A percentile compares a stretch with the other conserved stretches of the same genome.
Evolutionary conservation across 106 monocot genomes (phyloP).

Genomic region (Dioscorea alata): DNA sequence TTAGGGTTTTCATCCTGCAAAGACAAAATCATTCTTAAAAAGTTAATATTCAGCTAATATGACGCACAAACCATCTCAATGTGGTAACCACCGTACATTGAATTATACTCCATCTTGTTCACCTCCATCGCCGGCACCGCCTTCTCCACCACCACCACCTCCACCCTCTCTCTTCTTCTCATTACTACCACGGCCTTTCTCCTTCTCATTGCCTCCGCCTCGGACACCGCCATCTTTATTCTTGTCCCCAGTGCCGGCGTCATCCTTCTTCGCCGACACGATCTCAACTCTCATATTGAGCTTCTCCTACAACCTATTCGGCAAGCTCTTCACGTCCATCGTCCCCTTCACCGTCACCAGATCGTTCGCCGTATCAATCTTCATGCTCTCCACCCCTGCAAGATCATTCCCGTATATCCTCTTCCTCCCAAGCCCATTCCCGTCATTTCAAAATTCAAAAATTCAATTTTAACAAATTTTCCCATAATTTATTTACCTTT

Average conservation of each 20-base stretch:
- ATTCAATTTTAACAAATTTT: no score
- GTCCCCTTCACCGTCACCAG: slow-evolving; percentile 67
- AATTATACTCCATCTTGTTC: slow-evolving; percentile 40
- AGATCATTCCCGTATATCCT: not conserved
- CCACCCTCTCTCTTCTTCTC: slow-evolving; percentile 22
- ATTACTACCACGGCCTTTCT: slow-evolving; percentile 5
- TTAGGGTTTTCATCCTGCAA: no score
- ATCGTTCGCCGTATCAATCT: slow-evolving; percentile 42
- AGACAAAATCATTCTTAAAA: no score
- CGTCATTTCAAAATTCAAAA: not conserved
- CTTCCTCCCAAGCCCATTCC: not conserved
- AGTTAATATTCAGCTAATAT: no score
- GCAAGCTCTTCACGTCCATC: slow-evolving; percentile 51
- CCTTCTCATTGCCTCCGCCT: no score
- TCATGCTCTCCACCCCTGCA: slow-evolving; percentile 62
- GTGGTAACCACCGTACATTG: slow-evolving; percentile 4
- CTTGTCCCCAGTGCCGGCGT: no score
- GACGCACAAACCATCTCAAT: slow-evolving; percentile 42
- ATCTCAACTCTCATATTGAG: slow-evolving; percentile 48
- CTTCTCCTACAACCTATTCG: slow-evolving; percentile 24
- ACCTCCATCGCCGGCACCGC: slow-evolving; percentile 14
- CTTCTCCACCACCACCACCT: slow-evolving; percentile 7
- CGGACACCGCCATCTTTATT: slow-evolving; percentile 1
- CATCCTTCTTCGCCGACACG: slow-evolving; percentile 34
- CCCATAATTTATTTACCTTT: slow-evolving; percentile 39